Evolutionary conservation across 306 rosid species (phyloP), one percentile per base, ranked within the genome.

Genomic region (Prunus armeniaca): DNA sequence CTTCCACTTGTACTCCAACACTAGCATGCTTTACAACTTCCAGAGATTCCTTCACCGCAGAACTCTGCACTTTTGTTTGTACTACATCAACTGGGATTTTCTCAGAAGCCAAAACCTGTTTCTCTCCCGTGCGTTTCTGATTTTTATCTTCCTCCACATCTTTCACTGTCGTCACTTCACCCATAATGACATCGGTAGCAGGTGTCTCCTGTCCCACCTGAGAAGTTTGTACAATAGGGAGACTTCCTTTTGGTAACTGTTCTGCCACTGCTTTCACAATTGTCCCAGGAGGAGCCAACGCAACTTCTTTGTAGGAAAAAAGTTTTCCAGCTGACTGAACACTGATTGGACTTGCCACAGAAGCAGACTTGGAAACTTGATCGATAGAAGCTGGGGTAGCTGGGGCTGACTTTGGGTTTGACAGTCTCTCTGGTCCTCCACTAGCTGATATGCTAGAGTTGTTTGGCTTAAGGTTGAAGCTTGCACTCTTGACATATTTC

Each of bases 281-380:
- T 56, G 97, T 90, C 67, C 98, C 97, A 25, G 98, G 98, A 11
- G 96, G 97, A 79, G 98, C 98, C 77, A 95, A 79, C 51, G 97
- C 98, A 88, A 95, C 98, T 89, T 95, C 97, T 87, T 95, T 95
- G 86, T 95, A 92, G 19, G 98, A 95, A 84, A 92, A 92, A 50
- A 87, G 90, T 74, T 95, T 92, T 56, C 97, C 91, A 18, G 93
- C 85, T 56, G 89, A 82, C 88, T 90, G 96, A 74, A 92, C 88
- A 78, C 87, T 84, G 73, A 84, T 65, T 45, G 84, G 46, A 81
- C 84, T 83, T 22, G 76, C 83, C 47, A 78, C 27, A 71, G 90
- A 76, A 84, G 87, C 70, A 69, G 89, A 71, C 82, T 89, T 90
- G 66, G 82, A 41, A 67, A 84, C 84, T 82, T 87, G 89, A 85